These are phyloP conservation scores for Calcarisporium arbuscula DNA, from an alignment of 2,329 filamentous ascomycete species.

Conservation along the genomic window DNA sequence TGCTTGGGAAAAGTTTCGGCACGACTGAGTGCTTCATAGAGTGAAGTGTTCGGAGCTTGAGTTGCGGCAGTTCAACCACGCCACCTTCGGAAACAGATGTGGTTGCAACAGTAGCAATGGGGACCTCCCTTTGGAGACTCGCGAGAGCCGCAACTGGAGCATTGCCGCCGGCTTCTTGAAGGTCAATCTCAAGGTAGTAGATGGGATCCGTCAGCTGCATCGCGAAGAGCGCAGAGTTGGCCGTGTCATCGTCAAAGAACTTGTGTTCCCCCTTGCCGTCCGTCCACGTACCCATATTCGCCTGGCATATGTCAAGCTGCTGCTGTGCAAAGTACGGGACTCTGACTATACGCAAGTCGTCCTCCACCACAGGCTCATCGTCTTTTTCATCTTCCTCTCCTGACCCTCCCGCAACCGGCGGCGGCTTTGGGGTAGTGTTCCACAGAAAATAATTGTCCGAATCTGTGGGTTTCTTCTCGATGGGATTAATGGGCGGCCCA, in stretches of 20 bases:
- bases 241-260: conserved; percentile 5
- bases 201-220: conserved; percentile 12
- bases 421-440: background rate
- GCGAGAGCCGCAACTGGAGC: background rate
- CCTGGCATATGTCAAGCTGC: conserved; percentile 1
- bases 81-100: background rate
- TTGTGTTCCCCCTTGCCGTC: background rate
- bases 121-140: no score
- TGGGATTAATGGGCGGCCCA: background rate
- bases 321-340: conserved; percentile 3
- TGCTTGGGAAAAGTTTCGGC: background rate
- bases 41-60: background rate
- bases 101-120: no score
- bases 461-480: background rate
- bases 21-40: background rate
- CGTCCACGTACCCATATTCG: background rate
- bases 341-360: conserved; percentile 5
- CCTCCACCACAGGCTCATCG: no score
- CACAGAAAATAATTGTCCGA: background rate
- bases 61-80: background rate
- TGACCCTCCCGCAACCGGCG: background rate
- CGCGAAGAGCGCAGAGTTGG: conserved; percentile 8
- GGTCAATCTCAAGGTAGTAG: conserved; percentile 9
- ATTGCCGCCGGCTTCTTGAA: conserved; percentile 1
- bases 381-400: no score